These are phyloP conservation scores for Clonostachys chloroleuca DNA, from an alignment of 2,329 filamentous ascomycete species.

Conservation along the genomic window DNA sequence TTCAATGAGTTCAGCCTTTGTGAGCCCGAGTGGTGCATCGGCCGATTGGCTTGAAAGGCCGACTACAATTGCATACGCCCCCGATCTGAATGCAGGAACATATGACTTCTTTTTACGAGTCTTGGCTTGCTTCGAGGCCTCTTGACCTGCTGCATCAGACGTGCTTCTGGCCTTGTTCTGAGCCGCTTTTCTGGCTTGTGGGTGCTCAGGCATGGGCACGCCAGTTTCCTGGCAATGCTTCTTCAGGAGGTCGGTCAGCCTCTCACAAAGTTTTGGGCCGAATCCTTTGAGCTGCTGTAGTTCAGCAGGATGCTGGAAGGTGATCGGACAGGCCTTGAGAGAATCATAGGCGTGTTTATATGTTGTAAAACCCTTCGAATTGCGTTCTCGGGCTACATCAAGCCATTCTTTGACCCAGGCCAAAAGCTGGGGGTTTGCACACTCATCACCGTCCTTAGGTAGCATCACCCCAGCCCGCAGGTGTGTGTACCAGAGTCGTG, in stretches of 20 bases:
- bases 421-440: constrained; percentile 67
- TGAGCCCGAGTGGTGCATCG: constrained; percentile 47
- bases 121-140: constrained; percentile 31
- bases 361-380: constrained; percentile 64
- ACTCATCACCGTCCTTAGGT: constrained; percentile 30
- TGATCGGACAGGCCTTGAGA: constrained; percentile 68
- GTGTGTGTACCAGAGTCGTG: too few relatives aligned
- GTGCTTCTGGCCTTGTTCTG: constrained; percentile 1
- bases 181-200: constrained; percentile 35
- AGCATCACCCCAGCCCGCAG: too few relatives aligned
- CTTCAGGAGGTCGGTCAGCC: constrained; percentile 58
- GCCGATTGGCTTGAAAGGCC: constrained; percentile 59
- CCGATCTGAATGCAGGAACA: constrained; percentile 68
- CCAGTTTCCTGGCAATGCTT: constrained; percentile 63
- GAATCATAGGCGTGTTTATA: constrained; percentile 76
- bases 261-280: constrained; percentile 66
- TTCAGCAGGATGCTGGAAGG: constrained; percentile 68
- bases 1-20: constrained; percentile 65
- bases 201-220: constrained; percentile 61
- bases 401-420: constrained; percentile 76
- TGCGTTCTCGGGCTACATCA: constrained; percentile 63
- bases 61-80: constrained; percentile 68
- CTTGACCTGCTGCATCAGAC: neutral
- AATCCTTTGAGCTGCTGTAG: constrained; percentile 70
- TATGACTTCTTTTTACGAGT: constrained; percentile 59